Conservation (phyloP, 768 basidiomycete species). For the Trametes gibbosa region DNA sequence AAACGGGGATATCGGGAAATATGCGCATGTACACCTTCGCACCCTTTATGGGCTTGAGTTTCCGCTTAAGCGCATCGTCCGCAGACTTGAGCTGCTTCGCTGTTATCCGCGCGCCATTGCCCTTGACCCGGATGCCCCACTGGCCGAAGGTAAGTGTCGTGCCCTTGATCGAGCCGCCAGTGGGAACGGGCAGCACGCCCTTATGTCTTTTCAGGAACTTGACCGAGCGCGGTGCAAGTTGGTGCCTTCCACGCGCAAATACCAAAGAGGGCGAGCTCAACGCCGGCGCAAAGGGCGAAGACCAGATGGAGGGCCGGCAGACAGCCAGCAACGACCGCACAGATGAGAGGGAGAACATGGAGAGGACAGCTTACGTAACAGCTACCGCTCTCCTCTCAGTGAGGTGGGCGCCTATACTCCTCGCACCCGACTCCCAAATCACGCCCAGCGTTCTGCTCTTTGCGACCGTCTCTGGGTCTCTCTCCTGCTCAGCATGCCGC, state of each 20-base stretch:
- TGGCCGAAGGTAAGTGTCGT: conserved; percentile 91
- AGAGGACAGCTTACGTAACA: conserved; percentile 19
- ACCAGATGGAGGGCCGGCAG: conserved; percentile 23
- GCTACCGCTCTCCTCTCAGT: not conserved
- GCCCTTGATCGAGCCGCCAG: conserved; percentile 89
- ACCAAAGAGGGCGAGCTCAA: conserved; percentile 10
- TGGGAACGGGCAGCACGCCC: conserved; percentile 80
- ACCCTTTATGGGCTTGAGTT: conserved; percentile 87
- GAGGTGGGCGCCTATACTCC: not conserved
- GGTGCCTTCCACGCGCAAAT: conserved; percentile 34
- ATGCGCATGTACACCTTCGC: conserved; percentile 83
- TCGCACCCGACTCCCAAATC: not conserved
- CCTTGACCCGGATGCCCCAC: conserved; percentile 88
- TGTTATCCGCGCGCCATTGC: conserved; percentile 73
- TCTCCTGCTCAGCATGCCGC: not conserved
- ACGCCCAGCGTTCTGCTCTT: not conserved
- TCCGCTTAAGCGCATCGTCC: conserved; percentile 85
- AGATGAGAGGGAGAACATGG: conserved; percentile 33
- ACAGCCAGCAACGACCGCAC: conserved; percentile 28
- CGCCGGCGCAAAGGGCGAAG: conserved; percentile 8
- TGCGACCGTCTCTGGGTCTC: not conserved
- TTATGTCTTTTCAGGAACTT: conserved; percentile 90
- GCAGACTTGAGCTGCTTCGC: conserved; percentile 89
- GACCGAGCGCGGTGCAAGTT: conserved; percentile 80
- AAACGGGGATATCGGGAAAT: conserved; percentile 96